phyloP scores from a whole-genome alignment of 2,329 filamentous ascomycete species.

The Bipolaris bicolor region DNA sequence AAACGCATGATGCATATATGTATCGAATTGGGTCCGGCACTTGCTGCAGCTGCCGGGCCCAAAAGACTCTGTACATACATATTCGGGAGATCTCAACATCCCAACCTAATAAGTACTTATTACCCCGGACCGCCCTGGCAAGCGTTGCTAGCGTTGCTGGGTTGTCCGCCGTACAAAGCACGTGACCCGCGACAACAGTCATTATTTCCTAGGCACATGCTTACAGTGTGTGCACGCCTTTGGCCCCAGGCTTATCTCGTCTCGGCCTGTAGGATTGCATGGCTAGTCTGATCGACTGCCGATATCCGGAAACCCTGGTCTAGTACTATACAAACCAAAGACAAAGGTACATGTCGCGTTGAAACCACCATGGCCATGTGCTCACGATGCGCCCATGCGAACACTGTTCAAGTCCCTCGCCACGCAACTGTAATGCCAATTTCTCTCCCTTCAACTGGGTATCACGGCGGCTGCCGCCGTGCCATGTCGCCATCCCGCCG shows the following conservation, averaged over 20 bases:
- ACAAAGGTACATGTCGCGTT: not conserved
- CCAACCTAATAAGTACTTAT: not conserved
- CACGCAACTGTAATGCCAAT: no score
- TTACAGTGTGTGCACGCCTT: not conserved
- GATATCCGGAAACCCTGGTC: conserved; percentile 4
- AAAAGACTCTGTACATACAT: conserved; percentile 23
- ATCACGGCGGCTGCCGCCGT: no score
- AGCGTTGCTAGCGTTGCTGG: not conserved
- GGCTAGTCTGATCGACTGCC: not conserved
- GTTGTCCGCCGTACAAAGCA: not conserved
- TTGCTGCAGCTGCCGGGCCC: conserved; percentile 20
- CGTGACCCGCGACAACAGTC: not conserved
- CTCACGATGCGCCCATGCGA: not conserved
- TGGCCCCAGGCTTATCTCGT: not conserved
- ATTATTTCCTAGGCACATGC: no score
- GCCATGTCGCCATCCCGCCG: not conserved
- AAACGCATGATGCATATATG: not conserved
- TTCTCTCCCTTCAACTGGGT: no score
- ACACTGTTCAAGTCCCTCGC: no score
- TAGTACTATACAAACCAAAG: not conserved
- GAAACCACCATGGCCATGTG: not conserved
- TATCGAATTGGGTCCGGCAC: not conserved
- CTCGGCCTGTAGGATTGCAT: not conserved
- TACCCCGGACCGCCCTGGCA: conserved; percentile 2
- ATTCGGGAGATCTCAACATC: not conserved